Base-by-base conservation (phyloP, 2,329 filamentous ascomycete genomes). In the Metarhizium sp. region DNA sequence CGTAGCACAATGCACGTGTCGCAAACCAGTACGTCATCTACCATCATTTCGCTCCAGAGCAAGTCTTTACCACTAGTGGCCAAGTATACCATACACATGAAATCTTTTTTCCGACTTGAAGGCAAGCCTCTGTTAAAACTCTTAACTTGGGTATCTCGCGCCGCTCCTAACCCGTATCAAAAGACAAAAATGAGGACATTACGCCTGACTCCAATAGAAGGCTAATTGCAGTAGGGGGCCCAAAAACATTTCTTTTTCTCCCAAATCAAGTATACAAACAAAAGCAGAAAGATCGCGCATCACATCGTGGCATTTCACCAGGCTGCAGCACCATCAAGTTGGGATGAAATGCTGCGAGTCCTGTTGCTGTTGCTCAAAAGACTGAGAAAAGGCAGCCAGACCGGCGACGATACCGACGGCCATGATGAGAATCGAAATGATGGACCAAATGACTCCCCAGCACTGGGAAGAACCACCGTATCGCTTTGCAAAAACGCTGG, bases 391-490 rank as follows among this genome's bases (percentile, higher is more conserved):
- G 7, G 87, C 87, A 1, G 87, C 88, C 46, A 92, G 78, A 1
- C 86, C 88, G 4, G 85, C 86, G n/a, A 92, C 70, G 59, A 92
- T 91, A 2, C 83, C 87, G 14, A 75, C 75, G 6, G 83, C 79
- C 85, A 92, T 90, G 66, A 92, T 84, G 0, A 78, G 59, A 29
- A 91, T 64, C 0, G 86, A 88, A 53, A 92, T 79, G 52, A 92
- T 72, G 51, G 82, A 86, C 88, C 88, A 92, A 53, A 90, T 80
- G 14, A 91, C 75, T 8, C 88, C 88, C 88, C 88, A 91, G 75
- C 87, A 91, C 64, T 87, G 85, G 1, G 86, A 89, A 0, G 86
- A 90, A 40, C 88, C 88, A 11, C 88, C 88, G 62, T 92, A 92
- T 25, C 83, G 78, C 70, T 89, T 78, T 7, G 88, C 87, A 62